A percentile compares a stretch with the other conserved stretches of the same genome.
phyloP scores from a whole-genome alignment of 305 asterid genomes.

The Solanum hybrid region DNA sequence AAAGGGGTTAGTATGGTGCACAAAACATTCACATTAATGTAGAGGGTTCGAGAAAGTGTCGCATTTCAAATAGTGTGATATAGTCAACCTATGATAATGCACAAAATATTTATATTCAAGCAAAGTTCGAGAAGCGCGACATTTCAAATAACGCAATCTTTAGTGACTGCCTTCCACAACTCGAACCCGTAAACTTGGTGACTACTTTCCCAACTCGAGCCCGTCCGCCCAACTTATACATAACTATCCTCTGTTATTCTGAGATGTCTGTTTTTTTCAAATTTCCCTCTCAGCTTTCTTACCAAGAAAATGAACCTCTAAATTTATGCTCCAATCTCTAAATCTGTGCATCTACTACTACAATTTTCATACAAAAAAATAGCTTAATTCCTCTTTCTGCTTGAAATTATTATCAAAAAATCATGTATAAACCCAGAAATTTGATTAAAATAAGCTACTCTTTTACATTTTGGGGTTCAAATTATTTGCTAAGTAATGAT shows the following conservation, averaged over 20 bases:
- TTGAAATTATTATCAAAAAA: not conserved
- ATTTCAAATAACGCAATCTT: not conserved
- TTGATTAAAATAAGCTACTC: not conserved
- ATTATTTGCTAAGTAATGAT: not conserved
- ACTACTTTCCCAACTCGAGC: no score
- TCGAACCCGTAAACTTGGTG: no score
- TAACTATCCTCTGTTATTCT: not conserved
- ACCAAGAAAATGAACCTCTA: not conserved
- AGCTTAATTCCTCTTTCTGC: not conserved
- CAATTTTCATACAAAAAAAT: not conserved
- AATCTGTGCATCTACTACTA: not conserved
- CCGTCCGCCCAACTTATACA: no score
- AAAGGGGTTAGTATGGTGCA: not conserved
- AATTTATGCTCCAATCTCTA: not conserved
- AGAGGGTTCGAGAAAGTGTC: no score
- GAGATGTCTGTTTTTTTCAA: not conserved
- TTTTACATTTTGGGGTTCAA: not conserved
- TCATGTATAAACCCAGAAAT: not conserved
- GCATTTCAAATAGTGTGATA: not conserved
- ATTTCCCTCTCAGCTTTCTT: not conserved
- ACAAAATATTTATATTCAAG: not conserved
- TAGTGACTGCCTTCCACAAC: not conserved
- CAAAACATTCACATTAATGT: not conserved
- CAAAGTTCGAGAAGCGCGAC: not conserved
- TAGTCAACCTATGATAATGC: not conserved